Evolutionary conservation across 441 rosid species (phyloP), one percentile per base, ranked within the genome.

Genomic region (Raphanus hybrid): DNA sequence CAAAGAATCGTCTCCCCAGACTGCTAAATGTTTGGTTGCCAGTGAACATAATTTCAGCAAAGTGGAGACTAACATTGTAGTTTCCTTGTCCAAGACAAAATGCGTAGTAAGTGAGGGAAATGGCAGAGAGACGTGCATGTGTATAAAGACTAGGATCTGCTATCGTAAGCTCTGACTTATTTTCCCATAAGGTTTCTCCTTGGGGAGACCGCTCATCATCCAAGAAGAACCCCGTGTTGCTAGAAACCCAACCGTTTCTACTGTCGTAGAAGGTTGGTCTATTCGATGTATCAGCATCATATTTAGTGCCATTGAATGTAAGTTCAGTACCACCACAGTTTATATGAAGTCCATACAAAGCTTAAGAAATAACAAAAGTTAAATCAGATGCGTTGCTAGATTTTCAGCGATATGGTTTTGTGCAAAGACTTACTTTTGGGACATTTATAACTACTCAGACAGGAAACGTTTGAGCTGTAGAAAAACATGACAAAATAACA

Each of bases 61-160:
- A 91, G 67, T 91, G 90, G 75, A 89, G 96, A 27, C 50, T 81
- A 58, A 88, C 84, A 0, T 83, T 85, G 81, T 91, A 88, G 65
- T 15, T 84, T 63, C 90, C 96, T 26, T 74, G 6, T 57, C 23
- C 70, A 64, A 89, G 65, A 73, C 94, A 91, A 2, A 81, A 81
- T 3, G 83, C 87, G 55, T 88, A 87, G 73, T 87, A 91, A 32
- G 90, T 84, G 18, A 91, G 81, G 16, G 92, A 88, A 45, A 80
- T 55, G 37, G 94, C 84, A 18, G 91, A 85, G 73, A 82, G 78
- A 29, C 90, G 88, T 0, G 92, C 94, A 0, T 23, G 8, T 65
- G 55, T 82, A 78, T 86, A 90, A 2, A 90, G 75, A 12, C 59
- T 16, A 18, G 90, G 57, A 68, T 77, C 76, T 9, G 75, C 64